phyloP scores from a whole-genome alignment of 495 filamentous ascomycete genomes.

The Neurospora sp. region DNA sequence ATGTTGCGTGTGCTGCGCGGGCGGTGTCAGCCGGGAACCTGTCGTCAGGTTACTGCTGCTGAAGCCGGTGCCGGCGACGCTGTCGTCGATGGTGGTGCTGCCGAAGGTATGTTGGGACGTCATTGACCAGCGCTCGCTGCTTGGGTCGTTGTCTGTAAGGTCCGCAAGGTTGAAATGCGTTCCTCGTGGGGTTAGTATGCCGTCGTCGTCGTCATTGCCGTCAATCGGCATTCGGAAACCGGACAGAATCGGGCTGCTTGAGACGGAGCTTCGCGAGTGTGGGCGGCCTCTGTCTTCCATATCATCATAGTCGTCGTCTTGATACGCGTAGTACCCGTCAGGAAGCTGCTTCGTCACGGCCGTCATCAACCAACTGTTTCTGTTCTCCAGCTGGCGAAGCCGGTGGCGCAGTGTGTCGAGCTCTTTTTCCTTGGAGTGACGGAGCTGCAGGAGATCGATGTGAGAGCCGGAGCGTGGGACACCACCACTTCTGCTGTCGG shows the following conservation, averaged over 20 bases:
- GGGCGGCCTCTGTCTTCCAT: not conserved
- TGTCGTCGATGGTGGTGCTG: not conserved
- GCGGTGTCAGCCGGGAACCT: not conserved
- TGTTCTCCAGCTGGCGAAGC: conserved; percentile 22
- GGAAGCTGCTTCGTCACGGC: conserved; percentile 22
- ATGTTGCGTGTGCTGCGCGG: not conserved
- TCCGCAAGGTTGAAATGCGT: not conserved
- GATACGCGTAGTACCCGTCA: not conserved
- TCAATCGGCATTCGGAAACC: not conserved
- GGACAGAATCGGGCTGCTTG: not conserved
- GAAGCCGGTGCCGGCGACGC: not conserved
- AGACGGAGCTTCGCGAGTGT: not conserved
- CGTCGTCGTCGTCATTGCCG: not conserved
- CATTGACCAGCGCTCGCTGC: not conserved
- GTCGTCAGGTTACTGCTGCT: not conserved
- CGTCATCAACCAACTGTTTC: conserved; percentile 21
- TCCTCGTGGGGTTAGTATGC: not conserved
- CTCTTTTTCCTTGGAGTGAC: conserved; percentile 22
- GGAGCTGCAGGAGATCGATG: conserved; percentile 17
- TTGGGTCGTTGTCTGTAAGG: not conserved
- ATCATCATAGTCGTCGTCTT: not conserved
- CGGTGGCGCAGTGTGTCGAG: conserved; percentile 17
- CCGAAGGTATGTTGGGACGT: not conserved
- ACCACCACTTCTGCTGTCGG: not conserved
- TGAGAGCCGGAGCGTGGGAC: conserved; percentile 9